Base-by-base conservation (phyloP, 2,329 filamentous ascomycete species). In the Aspergillus chevalieri region DNA sequence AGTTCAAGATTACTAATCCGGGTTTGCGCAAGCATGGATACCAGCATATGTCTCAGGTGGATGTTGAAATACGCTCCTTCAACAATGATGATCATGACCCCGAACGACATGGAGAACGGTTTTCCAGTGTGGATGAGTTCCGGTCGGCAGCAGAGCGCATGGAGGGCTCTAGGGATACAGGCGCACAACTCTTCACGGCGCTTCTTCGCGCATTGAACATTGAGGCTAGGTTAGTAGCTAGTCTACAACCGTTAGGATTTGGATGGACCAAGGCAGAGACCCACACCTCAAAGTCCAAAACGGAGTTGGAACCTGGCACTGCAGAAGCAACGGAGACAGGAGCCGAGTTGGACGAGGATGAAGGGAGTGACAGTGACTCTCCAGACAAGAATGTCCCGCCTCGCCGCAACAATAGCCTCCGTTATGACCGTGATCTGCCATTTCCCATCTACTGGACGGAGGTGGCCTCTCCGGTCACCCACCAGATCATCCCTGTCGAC, bases 381-480 rank as follows among this genome's bases (percentile, higher is more conserved):
- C 30, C 51, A 44, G 58, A 55, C 62, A n/a, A 19, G 1, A 21
- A 41, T 15, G 10, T 6, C 12, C 22, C 17, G 22, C 55, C 42
- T 57, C 61, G 48, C 65, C 72, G 51, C 54, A 66, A 78, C 71
- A 56, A 69, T 66, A 36, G 60, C 58, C 6, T 65, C 62, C 44
- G 47, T 34, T 87, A 85, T 59, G 89, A 95, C 58, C 76, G 78
- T 17, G 90, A 95, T 57, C 76, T 96, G 24, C 81, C 84, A 2
- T 93, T 85, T 56, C 91, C 93, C 1, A 86, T 87, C 46, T 97
- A 97, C 67, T 98, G 93, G 93, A 86, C 87, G 0, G 93, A 98
- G 67, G 86, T 88, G 2, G 75, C 93, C 2, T 96, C 91, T 0
- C 86, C 89, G 2, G 77, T 89, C 3, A 92, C 88, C 0, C 82